Evolutionary conservation across 768 basidiomycete species (phyloP).

Genomic region (Pulveroboletus ravenelii): DNA sequence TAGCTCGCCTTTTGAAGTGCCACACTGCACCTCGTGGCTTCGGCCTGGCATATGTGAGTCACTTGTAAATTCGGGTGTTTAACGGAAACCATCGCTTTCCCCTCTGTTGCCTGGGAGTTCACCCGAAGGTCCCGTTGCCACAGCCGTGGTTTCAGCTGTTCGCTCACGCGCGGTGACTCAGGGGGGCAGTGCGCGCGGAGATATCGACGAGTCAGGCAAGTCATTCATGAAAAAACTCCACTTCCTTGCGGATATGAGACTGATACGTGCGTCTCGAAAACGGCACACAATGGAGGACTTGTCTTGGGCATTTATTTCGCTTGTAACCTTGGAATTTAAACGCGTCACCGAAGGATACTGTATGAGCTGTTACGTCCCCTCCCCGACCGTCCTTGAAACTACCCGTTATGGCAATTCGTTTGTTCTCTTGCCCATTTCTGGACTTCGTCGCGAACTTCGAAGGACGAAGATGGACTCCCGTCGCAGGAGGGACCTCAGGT

Average conservation of each 20-base stretch:
- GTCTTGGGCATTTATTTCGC: slow-evolving; percentile 25
- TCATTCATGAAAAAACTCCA: slow-evolving; percentile 14
- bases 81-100: not conserved
- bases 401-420: slow-evolving; percentile 34
- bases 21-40: slow-evolving; percentile 14
- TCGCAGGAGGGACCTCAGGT: slow-evolving; percentile 27
- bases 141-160: slow-evolving; percentile 19
- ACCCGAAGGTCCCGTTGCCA: slow-evolving; percentile 17
- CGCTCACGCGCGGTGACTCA: slow-evolving; percentile 6
- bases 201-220: slow-evolving; percentile 13
- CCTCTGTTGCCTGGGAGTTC: slow-evolving; percentile 12
- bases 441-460: slow-evolving; percentile 18
- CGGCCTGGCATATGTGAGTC: slow-evolving; percentile 4
- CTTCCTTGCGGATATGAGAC: slow-evolving; percentile 22
- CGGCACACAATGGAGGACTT: slow-evolving; percentile 13
- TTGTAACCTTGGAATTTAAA: slow-evolving; percentile 27
- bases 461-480: slow-evolving; percentile 16
- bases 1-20: slow-evolving; percentile 12
- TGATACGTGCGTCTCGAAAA: slow-evolving; percentile 12
- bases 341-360: slow-evolving; percentile 27
- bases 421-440: slow-evolving; percentile 34
- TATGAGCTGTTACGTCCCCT: slow-evolving; percentile 29
- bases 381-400: slow-evolving; percentile 34
- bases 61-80: slow-evolving; percentile 8
- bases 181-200: slow-evolving; percentile 10